Evolutionary conservation across 1,284 basidiomycete species (phyloP).

Genomic region (Cutaneotrichosporon dermatis): DNA sequence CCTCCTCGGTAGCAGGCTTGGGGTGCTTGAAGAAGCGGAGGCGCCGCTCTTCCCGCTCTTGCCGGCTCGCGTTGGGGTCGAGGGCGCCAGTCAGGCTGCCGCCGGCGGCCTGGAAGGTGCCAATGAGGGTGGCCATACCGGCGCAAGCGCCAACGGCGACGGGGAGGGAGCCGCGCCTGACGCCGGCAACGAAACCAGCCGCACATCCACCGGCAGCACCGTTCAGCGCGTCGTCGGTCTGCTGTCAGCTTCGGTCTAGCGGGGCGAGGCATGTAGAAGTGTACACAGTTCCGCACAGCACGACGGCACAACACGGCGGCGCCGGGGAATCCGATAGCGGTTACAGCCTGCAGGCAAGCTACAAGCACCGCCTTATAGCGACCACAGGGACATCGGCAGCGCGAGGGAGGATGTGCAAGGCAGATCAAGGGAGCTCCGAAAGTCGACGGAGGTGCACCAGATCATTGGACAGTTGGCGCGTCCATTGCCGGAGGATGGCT

Average conservation of each 20-base stretch:
- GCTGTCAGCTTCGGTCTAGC: background rate
- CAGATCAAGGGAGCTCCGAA: too few species aligned
- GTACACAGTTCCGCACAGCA: too few species aligned
- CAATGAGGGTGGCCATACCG: slow-evolving; percentile 72
- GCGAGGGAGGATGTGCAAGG: too few species aligned
- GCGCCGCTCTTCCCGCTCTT: slow-evolving; percentile 51
- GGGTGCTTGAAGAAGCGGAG: slow-evolving; percentile 52
- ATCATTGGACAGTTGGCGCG: too few species aligned
- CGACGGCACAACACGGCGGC: too few species aligned
- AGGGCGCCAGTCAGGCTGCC: slow-evolving; percentile 45
- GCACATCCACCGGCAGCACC: slow-evolving; percentile 85
- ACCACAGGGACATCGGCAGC: too few species aligned
- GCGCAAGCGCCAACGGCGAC: slow-evolving; percentile 76
- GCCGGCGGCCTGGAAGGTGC: slow-evolving; percentile 78
- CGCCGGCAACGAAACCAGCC: slow-evolving; percentile 83
- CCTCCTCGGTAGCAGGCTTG: slow-evolving; percentile 35
- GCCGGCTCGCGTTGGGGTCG: slow-evolving; percentile 39
- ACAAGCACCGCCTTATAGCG: too few species aligned
- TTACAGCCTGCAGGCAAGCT: too few species aligned
- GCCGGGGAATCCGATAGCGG: too few species aligned
- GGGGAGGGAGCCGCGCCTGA: slow-evolving; percentile 77
- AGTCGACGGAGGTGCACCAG: too few species aligned
- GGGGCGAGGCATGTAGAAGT: background rate
- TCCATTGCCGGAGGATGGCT: too few species aligned
- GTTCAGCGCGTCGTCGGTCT: slow-evolving; percentile 75